Conservation (phyloP, 768 basidiomycete species). For the Rickenella mellea region DNA sequence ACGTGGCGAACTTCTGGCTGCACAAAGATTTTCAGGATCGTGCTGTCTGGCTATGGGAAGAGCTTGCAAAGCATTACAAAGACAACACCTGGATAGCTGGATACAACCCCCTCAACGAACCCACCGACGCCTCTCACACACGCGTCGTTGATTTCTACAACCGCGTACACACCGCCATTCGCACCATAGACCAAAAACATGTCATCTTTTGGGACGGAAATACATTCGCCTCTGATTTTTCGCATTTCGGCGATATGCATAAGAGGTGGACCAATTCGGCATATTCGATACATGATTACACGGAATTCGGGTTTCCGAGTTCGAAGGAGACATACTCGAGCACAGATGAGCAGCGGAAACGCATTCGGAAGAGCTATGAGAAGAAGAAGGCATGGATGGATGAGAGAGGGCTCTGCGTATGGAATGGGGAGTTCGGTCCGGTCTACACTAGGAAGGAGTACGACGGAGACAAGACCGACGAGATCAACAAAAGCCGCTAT, state of each 20-base stretch:
- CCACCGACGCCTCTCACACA: conserved; percentile 60
- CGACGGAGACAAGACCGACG: conserved; percentile 46
- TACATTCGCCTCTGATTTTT: conserved; percentile 75
- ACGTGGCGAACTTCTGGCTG: conserved; percentile 69
- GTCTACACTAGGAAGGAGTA: conserved; percentile 62
- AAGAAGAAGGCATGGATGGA: conserved; percentile 77
- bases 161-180: conserved; percentile 59
- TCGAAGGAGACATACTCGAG: conserved; percentile 45
- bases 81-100: conserved; percentile 78
- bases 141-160: conserved; percentile 62
- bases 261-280: conserved; percentile 61
- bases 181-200: conserved; percentile 59
- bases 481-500: conserved; percentile 58
- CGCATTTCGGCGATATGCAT: conserved; percentile 56
- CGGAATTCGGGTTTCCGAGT: conserved; percentile 61
- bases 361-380: conserved; percentile 51
- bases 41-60: conserved; percentile 64
- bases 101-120: conserved; percentile 83
- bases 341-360: conserved; percentile 39
- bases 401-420: conserved; percentile 50
- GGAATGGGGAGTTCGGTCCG: conserved; percentile 82
- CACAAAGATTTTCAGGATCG: conserved; percentile 85
- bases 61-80: conserved; percentile 68
- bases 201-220: conserved; percentile 77
- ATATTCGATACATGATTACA: conserved; percentile 76